Conservation (phyloP, 192 early-diverging fungal genomes). For the Gonapodya prolifera region DNA sequence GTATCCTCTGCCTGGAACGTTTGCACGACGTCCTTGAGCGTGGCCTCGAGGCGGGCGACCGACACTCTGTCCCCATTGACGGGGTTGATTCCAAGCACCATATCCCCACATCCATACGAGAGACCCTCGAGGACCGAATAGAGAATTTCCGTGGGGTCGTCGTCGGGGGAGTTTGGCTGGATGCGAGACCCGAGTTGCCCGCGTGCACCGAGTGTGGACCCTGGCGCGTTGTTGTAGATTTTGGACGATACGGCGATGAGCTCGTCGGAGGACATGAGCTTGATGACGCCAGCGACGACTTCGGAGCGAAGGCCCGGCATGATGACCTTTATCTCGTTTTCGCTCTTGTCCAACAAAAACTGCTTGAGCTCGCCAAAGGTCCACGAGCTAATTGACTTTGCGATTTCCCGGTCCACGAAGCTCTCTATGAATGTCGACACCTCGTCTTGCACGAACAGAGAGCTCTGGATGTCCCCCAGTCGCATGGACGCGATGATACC, state of each 20-base stretch:
- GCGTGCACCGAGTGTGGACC: not conserved
- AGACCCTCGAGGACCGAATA: not conserved
- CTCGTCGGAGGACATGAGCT: not conserved
- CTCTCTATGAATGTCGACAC: too few relatives aligned
- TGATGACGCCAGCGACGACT: not conserved
- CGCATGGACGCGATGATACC: too few relatives aligned
- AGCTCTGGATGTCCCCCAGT: too few relatives aligned
- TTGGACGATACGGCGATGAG: not conserved
- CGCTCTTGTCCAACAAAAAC: too few relatives aligned
- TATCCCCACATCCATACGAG: not conserved
- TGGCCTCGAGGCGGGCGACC: not conserved
- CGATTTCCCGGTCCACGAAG: too few relatives aligned
- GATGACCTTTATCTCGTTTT: not conserved
- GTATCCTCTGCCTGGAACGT: not conserved
- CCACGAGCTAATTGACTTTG: too few relatives aligned
- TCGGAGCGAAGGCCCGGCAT: not conserved
- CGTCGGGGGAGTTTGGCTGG: not conserved
- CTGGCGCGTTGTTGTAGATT: not conserved
- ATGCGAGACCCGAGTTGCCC: not conserved
- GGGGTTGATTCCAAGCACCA: not conserved
- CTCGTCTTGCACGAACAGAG: too few relatives aligned
- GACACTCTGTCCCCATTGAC: not conserved
- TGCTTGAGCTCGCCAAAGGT: too few relatives aligned
- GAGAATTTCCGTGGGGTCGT: not conserved
- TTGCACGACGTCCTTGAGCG: not conserved